Percentiles rank a stretch among this genome's conserved stretches.
These are phyloP conservation scores for Xylaria curta DNA, from an alignment of 495 filamentous ascomycete species.

Conservation along the genomic window DNA sequence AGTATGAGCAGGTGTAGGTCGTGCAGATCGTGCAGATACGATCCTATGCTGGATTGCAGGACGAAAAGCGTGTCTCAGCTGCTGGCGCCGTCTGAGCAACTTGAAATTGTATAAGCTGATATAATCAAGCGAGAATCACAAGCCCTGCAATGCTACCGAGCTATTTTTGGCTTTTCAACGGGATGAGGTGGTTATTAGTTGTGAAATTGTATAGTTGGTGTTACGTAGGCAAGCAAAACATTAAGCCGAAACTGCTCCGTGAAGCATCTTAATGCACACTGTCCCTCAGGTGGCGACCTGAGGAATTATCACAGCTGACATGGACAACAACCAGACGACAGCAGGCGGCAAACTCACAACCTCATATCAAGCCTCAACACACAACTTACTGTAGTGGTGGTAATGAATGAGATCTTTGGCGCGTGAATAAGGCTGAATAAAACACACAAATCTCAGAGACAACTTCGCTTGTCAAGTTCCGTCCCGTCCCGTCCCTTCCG, in stretches of 20 bases:
- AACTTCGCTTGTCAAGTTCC: background rate
- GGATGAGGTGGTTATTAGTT: background rate
- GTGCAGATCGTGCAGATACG: background rate
- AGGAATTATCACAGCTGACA: conserved; percentile 25
- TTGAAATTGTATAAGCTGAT: background rate
- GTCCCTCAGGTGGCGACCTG: no score
- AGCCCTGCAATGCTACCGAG: background rate
- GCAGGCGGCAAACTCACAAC: conserved; percentile 8
- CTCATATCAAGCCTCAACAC: background rate
- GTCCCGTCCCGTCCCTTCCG: background rate
- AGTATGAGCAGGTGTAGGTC: background rate
- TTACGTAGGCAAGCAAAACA: no score
- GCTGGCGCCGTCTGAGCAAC: background rate
- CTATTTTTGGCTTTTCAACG: conserved; percentile 7
- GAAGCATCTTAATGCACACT: background rate
- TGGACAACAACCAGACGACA: background rate
- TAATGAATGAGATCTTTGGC: background rate
- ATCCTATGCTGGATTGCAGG: background rate
- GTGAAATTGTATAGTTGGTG: no score
- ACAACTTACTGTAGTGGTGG: background rate
- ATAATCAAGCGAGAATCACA: background rate
- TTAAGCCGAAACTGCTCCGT: background rate
- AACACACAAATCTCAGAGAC: background rate
- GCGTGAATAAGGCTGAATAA: background rate
- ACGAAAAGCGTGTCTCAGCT: background rate